Percentiles rank a stretch among this genome's conserved stretches.
These are phyloP conservation scores for Hypericum perforatum DNA, from an alignment of 345 rosid genomes.

Conservation along the genomic window DNA sequence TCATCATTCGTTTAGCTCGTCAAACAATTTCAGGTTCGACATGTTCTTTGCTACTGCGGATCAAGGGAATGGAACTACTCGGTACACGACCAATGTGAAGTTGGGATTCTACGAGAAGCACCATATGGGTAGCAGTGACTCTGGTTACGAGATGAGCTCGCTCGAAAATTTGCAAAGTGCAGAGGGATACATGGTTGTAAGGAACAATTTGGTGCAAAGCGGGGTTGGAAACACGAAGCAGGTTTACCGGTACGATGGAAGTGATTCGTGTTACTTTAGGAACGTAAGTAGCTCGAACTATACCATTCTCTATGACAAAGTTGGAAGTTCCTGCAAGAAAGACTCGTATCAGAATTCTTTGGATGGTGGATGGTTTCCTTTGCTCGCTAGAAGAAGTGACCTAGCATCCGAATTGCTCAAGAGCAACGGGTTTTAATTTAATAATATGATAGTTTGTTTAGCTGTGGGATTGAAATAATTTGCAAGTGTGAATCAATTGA, in stretches of 20 bases:
- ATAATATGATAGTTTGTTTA: too few species aligned
- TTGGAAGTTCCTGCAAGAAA: constrained; percentile 20
- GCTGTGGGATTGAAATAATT: too few species aligned
- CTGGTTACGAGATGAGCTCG: constrained; percentile 16
- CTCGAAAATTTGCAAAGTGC: constrained; percentile 51
- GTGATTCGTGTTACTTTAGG: constrained; percentile 50
- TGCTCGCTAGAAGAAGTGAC: too few species aligned
- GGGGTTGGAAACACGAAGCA: constrained; percentile 47
- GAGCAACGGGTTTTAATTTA: too few species aligned
- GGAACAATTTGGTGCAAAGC: constrained; percentile 36
- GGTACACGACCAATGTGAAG: constrained; percentile 29
- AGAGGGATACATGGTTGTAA: constrained; percentile 36
- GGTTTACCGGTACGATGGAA: constrained; percentile 40
- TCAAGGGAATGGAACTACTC: constrained; percentile 27
- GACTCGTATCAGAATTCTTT: too few species aligned
- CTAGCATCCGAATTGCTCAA: too few species aligned
- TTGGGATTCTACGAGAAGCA: constrained; percentile 54
- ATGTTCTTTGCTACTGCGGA: constrained; percentile 26
- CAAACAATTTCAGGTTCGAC: constrained; percentile 40
- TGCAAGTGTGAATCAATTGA: too few species aligned
- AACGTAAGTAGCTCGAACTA: too few species aligned
- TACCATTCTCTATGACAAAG: not conserved
- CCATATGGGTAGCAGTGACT: constrained; percentile 12
- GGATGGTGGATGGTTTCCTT: too few species aligned
- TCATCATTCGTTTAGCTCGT: constrained; percentile 20